Evolutionary conservation across 2,329 filamentous ascomycete species (phyloP).

Genomic region (Hymenoscyphus albidus): DNA sequence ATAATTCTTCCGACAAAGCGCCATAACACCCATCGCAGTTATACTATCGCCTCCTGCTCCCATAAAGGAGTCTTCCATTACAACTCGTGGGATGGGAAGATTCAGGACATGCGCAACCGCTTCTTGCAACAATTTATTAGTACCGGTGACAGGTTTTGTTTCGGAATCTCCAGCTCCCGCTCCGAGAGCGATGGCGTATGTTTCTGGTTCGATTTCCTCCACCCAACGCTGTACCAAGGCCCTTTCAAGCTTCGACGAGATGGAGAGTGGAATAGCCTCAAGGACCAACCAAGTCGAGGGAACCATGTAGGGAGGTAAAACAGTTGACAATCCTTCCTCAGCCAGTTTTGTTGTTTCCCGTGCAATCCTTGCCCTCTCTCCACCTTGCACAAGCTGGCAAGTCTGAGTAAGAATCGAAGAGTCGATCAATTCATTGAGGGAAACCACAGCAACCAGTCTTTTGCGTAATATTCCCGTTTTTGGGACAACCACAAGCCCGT

Average conservation of each 20-base stretch:
- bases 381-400: slow-evolving; percentile 14
- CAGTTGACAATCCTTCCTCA: neutral
- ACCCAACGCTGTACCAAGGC: slow-evolving; percentile 4
- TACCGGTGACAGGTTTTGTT: neutral
- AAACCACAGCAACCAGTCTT: slow-evolving; percentile 11
- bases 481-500: slow-evolving; percentile 11
- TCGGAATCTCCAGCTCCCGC: neutral
- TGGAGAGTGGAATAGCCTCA: slow-evolving; percentile 8
- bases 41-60: slow-evolving; percentile 37
- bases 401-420: neutral
- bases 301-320: slow-evolving; percentile 14
- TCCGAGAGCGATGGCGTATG: neutral
- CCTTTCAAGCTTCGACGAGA: slow-evolving; percentile 15
- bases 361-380: slow-evolving; percentile 5
- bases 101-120: neutral
- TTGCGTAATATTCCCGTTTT: slow-evolving; percentile 8
- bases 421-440: slow-evolving; percentile 6
- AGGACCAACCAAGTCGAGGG: slow-evolving; percentile 15
- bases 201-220: slow-evolving; percentile 6
- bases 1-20: slow-evolving; percentile 27
- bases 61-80: slow-evolving; percentile 33
- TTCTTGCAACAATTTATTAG: neutral
- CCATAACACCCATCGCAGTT: slow-evolving; percentile 43
- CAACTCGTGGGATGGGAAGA: neutral
- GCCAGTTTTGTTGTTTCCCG: neutral